Conservation (phyloP, 1,284 basidiomycete species). For the Microbotryum scabiosae region DNA sequence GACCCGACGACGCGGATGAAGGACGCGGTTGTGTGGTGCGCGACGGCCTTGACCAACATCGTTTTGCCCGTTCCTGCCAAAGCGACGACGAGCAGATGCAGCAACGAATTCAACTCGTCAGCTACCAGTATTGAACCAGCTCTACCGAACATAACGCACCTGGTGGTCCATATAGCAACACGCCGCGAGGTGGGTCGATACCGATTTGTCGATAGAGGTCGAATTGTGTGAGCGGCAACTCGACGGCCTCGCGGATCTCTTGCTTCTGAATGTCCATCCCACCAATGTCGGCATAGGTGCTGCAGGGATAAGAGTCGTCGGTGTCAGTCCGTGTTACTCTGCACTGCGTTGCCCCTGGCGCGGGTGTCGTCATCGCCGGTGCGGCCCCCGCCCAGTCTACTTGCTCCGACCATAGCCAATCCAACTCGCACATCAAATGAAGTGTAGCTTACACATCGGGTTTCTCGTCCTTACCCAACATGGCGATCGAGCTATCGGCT, state of each 20-base stretch:
- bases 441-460: constrained; percentile 58
- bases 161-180: constrained; percentile 85
- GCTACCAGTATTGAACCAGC: neutral
- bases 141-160: constrained; percentile 46
- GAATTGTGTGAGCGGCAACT: constrained; percentile 94
- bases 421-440: neutral
- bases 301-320: constrained; percentile 24
- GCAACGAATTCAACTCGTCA: neutral
- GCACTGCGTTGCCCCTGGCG: too few species aligned
- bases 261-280: constrained; percentile 98
- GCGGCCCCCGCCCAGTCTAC: too few species aligned
- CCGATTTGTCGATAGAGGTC: constrained; percentile 99
- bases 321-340: neutral
- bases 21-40: constrained; percentile 90
- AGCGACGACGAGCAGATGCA: too few species aligned
- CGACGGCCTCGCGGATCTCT: constrained; percentile 97
- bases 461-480: constrained; percentile 87
- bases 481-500: constrained; percentile 92
- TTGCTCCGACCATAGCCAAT: too few species aligned
- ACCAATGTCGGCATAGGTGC: constrained; percentile 57
- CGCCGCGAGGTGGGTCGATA: constrained; percentile 94
- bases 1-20: constrained; percentile 98
- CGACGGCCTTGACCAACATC: constrained; percentile 98
- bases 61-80: constrained; percentile 91
- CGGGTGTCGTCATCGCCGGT: too few species aligned